A percentile compares a stretch with the other conserved stretches of the same genome.
Evolutionary conservation across 768 basidiomycete genomes (phyloP).

Genomic region (Crepidotus variabilis): DNA sequence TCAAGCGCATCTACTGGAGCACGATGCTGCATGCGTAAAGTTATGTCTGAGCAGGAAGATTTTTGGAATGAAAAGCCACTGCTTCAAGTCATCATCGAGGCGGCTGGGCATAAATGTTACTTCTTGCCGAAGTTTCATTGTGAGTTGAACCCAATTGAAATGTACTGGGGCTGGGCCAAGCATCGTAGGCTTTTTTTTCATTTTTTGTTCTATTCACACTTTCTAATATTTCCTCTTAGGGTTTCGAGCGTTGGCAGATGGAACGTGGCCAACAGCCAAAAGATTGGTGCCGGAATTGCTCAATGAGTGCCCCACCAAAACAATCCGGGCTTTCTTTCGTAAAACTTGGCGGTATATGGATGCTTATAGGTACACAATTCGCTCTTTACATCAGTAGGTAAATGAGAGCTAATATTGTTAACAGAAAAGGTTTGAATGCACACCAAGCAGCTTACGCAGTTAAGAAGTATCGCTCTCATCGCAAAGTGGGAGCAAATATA

Average conservation of each 20-base stretch:
- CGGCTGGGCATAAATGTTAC: conserved; percentile 11
- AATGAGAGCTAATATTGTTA: background rate
- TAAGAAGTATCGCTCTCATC: conserved; percentile 6
- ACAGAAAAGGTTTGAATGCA: conserved; percentile 5
- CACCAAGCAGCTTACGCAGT: conserved; percentile 3
- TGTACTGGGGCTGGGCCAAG: conserved; percentile 7
- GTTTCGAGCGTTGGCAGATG: conserved; percentile 11
- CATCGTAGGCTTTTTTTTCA: background rate
- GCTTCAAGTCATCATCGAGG: conserved; percentile 12
- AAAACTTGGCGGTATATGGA: conserved; percentile 17
- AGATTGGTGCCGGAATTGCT: conserved; percentile 13
- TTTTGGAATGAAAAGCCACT: conserved; percentile 10
- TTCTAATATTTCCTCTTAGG: background rate
- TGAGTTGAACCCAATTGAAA: conserved; percentile 11
- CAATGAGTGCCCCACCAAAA: conserved; percentile 8
- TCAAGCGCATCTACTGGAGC: background rate
- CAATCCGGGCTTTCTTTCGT: conserved; percentile 11
- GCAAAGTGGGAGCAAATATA: background rate
- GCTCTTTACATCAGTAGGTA: background rate
- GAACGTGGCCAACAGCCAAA: conserved; percentile 12
- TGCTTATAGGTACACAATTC: conserved; percentile 5
- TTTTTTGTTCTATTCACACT: background rate
- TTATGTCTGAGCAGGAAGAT: conserved; percentile 9
- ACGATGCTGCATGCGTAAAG: conserved; percentile 9
- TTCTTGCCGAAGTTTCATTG: conserved; percentile 9